phyloP scores from a whole-genome alignment of 192 early-diverging fungal species.

The Lobosporangium transversale region DNA sequence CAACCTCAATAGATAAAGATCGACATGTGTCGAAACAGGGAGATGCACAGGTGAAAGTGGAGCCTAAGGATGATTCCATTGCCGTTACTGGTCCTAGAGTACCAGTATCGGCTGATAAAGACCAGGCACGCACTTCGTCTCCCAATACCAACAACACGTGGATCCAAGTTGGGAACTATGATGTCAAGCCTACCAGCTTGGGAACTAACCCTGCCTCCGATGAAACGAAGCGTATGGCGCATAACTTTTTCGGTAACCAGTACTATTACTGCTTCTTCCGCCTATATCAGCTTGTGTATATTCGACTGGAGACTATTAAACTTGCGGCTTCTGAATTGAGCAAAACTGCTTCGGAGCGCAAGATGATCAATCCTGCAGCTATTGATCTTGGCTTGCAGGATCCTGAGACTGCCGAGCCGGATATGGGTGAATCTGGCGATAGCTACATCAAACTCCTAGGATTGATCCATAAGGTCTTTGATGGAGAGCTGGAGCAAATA shows the following conservation, averaged over 20 bases:
- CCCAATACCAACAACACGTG: constrained; percentile 48
- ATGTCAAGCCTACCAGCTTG: constrained; percentile 52
- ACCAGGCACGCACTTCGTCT: constrained; percentile 21
- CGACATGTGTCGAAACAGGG: constrained; percentile 20
- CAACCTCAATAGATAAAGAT: constrained; percentile 29
- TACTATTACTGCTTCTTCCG: constrained; percentile 90
- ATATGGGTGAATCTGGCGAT: constrained; percentile 68
- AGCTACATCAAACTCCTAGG: constrained; percentile 83
- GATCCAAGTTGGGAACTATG: constrained; percentile 52
- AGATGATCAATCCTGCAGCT: constrained; percentile 69
- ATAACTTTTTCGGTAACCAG: constrained; percentile 88
- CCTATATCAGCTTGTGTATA: constrained; percentile 88
- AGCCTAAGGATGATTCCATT: constrained; percentile 38
- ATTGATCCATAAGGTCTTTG: constrained; percentile 79
- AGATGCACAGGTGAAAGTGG: constrained; percentile 40
- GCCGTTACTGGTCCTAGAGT: constrained; percentile 44
- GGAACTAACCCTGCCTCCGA: constrained; percentile 36
- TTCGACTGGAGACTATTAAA: constrained; percentile 83
- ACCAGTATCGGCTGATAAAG: constrained; percentile 48
- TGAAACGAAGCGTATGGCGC: constrained; percentile 42
- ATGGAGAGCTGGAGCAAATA: constrained; percentile 80
- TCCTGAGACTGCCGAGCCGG: constrained; percentile 56
- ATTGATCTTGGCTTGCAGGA: constrained; percentile 65
- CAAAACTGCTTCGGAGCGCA: constrained; percentile 59
- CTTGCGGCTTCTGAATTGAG: constrained; percentile 70